Evolutionary conservation across 2,329 filamentous ascomycete genomes (phyloP).

Genomic region (Trichophyton mentagrophytes): DNA sequence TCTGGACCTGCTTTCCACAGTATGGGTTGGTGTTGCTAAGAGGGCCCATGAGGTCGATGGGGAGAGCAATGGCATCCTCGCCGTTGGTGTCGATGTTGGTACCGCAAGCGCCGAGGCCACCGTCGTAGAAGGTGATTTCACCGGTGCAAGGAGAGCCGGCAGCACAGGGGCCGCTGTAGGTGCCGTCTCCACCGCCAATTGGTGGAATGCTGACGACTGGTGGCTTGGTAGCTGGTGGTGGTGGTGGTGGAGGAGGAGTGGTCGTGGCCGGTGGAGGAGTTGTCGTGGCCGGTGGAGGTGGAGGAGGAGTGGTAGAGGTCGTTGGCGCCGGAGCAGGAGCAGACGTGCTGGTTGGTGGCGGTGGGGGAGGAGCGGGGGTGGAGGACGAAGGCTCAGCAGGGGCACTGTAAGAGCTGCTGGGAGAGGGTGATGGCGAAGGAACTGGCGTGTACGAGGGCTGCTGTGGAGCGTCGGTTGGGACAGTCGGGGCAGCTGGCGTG

Average conservation of each 20-base stretch:
- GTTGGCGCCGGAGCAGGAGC: neutral
- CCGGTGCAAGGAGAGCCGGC: constrained; percentile 34
- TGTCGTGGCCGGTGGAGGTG: constrained; percentile 4
- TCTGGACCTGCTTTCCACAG: constrained; percentile 57
- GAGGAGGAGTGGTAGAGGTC: neutral
- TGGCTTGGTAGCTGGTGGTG: constrained; percentile 10
- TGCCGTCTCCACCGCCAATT: constrained; percentile 10
- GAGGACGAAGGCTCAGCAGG: neutral
- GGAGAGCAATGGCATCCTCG: constrained; percentile 57
- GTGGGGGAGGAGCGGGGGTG: constrained; percentile 1
- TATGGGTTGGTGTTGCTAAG: constrained; percentile 55
- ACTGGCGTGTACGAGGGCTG: constrained; percentile 14
- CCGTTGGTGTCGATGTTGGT: constrained; percentile 43
- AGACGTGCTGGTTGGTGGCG: constrained; percentile 3
- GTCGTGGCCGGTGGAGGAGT: constrained; percentile 4
- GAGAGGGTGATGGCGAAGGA: neutral
- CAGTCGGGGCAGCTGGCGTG: constrained; percentile 31
- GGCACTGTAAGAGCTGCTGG: neutral
- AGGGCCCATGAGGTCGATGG: constrained; percentile 49
- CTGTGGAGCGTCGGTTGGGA: constrained; percentile 30
- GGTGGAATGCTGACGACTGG: constrained; percentile 3
- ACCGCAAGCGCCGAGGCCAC: constrained; percentile 59
- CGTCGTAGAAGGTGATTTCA: constrained; percentile 61
- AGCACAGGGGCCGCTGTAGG: constrained; percentile 17
- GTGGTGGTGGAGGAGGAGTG: constrained; percentile 13